phyloP scores from a whole-genome alignment of 2,329 filamentous ascomycete species.

The Blastomyces emzantsi region DNA sequence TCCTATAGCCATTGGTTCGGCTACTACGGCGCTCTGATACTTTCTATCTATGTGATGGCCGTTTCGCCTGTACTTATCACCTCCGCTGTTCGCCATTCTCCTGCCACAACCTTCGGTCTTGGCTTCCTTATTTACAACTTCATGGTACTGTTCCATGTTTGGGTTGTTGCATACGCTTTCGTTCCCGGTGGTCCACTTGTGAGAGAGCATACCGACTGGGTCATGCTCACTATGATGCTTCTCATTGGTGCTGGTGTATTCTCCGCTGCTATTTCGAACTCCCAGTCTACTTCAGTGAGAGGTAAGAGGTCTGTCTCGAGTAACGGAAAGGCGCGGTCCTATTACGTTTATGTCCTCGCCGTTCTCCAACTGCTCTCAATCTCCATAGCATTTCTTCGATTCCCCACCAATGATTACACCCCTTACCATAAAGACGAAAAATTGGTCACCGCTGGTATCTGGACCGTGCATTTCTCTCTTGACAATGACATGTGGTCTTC shows the following conservation, averaged over 20 bases:
- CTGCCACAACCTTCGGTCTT: conserved; percentile 72
- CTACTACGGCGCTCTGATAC: conserved; percentile 69
- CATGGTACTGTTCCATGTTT: conserved; percentile 93
- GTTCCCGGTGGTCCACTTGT: conserved; percentile 89
- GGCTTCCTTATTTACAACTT: conserved; percentile 91
- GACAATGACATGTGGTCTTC: conserved; percentile 99
- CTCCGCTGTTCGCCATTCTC: conserved; percentile 66
- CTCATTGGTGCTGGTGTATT: conserved; percentile 78
- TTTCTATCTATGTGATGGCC: conserved; percentile 75
- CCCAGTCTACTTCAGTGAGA: conserved; percentile 26
- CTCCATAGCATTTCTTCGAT: conserved; percentile 74
- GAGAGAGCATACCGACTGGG: conserved; percentile 89
- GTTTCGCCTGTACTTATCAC: conserved; percentile 65
- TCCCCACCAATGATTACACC: conserved; percentile 84
- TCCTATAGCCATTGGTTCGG: conserved; percentile 74
- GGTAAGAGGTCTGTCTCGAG: conserved; percentile 31
- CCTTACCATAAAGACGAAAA: conserved; percentile 85
- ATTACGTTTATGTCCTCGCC: conserved; percentile 64
- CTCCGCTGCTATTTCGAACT: conserved; percentile 49
- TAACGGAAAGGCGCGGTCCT: conserved; percentile 48
- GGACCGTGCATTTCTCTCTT: conserved; percentile 96
- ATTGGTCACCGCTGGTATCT: conserved; percentile 86
- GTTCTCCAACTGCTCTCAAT: conserved; percentile 71
- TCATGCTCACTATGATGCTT: conserved; percentile 81
- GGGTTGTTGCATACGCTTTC: conserved; percentile 97